These are phyloP conservation scores for Clarireedia hainanense DNA, from an alignment of 2,329 filamentous ascomycete species.

Conservation along the genomic window DNA sequence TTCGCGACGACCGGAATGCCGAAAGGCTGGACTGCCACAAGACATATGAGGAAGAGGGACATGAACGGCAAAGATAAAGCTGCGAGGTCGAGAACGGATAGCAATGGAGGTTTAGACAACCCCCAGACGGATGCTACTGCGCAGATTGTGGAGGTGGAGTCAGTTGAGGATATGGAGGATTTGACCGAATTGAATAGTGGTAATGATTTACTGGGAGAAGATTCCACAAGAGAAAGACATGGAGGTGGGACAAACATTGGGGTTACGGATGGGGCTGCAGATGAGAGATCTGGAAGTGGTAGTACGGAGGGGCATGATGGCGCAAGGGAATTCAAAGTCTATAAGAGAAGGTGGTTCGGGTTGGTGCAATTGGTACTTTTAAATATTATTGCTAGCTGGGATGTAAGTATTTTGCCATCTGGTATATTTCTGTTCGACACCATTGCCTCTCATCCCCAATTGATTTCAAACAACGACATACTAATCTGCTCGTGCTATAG, in stretches of 20 bases:
- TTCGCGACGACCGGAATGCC: background rate
- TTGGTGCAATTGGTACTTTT: slow-evolving; percentile 74
- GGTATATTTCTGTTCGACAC: background rate
- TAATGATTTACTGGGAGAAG: slow-evolving; percentile 24
- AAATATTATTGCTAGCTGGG: slow-evolving; percentile 92
- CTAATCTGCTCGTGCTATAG: slow-evolving; percentile 35
- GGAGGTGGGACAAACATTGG: background rate
- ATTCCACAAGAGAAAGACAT: slow-evolving; percentile 2
- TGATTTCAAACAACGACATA: background rate
- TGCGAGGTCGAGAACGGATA: background rate
- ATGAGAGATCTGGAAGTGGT: background rate
- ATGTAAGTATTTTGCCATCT: slow-evolving; percentile 52
- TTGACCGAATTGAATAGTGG: slow-evolving; percentile 22
- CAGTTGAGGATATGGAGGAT: slow-evolving; percentile 18
- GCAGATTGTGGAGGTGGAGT: background rate
- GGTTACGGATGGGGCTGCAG: background rate
- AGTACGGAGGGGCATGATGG: background rate
- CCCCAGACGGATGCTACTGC: slow-evolving; percentile 13
- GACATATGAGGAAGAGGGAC: background rate
- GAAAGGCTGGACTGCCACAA: background rate
- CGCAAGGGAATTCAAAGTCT: slow-evolving; percentile 44
- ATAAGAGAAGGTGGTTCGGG: slow-evolving; percentile 86
- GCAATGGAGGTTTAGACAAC: slow-evolving; percentile 15
- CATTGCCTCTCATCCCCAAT: background rate
- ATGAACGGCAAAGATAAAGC: background rate